Evolutionary conservation across 2,329 filamentous ascomycete species (phyloP), one percentile per base, ranked within the genome.

Genomic region (Monosporascus sp.): DNA sequence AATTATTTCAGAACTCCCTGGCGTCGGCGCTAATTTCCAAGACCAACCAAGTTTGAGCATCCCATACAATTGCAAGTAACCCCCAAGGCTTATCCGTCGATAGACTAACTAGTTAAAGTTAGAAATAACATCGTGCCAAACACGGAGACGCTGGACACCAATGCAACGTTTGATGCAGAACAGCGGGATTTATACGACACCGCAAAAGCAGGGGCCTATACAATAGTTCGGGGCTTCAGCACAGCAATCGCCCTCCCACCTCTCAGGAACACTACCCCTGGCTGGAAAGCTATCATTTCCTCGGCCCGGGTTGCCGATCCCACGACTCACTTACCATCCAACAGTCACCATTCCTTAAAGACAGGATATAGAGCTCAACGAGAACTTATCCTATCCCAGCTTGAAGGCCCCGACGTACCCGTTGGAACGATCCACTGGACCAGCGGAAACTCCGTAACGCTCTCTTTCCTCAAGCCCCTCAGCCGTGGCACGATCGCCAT

Each of bases 11-110:
- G 70, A 80, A 48, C 66, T 77, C 0, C 75, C 78, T 0, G 76
- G 73, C 0, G 78, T 81, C 1, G 79, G 79, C 3, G 65, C 74
- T 46, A 76, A 77, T 55, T 68, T 76, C 20, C 71, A 75, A 35
- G 74, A 77, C 47, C 74, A 76, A 24, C 56, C 62, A 18, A 66
- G 63, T 50, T 50, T 69, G 15, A 55, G 46, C 56, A 48, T 59
- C 45, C 53, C 55, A 31, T 67, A 60, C 49, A 60, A 57, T 36
- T 59, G 54, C 60, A 38, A 55, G 55, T 50, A 25, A 2, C 20
- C 51, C 35, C 27, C 45, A 14, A 17, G n/a, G 8, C 15, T 31
- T 8, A 11, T 7, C 22, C 22, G 5, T 24, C 22, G 22, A 24
- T 24, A 24, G 3, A 24, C 22, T 24, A 24, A 24, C 22, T 27